Evolutionary conservation across 352 stramenopile genomes (phyloP).

Genomic region (Pythium pyrilobum): DNA sequence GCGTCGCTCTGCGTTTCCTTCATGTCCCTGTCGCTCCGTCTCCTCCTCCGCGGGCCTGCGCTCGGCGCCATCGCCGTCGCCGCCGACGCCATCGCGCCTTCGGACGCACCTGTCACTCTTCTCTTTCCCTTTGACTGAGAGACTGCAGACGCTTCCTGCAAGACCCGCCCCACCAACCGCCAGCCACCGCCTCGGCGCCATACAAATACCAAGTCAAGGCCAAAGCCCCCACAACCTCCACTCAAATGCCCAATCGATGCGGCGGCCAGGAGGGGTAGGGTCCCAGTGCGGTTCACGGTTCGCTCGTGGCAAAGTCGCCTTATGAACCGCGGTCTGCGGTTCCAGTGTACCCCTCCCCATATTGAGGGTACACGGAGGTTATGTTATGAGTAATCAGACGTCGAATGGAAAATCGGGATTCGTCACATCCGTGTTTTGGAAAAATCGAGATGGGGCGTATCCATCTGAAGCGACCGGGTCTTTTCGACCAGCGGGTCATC

Average conservation of each 20-base stretch:
- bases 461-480: too few relatives aligned
- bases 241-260: slow-evolving; percentile 6
- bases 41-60: too few relatives aligned
- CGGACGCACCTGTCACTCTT: slow-evolving; percentile 24
- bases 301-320: neutral
- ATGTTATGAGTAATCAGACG: too few relatives aligned
- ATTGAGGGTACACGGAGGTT: too few relatives aligned
- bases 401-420: too few relatives aligned
- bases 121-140: slow-evolving; percentile 30
- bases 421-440: too few relatives aligned
- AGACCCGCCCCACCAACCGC: slow-evolving; percentile 16
- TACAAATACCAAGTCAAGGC: slow-evolving; percentile 18
- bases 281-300: slow-evolving; percentile 11
- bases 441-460: too few relatives aligned
- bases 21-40: too few relatives aligned
- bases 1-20: too few relatives aligned
- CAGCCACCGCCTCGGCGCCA: slow-evolving; percentile 14
- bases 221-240: slow-evolving; percentile 15
- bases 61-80: too few relatives aligned
- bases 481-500: too few relatives aligned
- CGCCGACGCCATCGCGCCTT: slow-evolving; percentile 1
- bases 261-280: slow-evolving; percentile 5
- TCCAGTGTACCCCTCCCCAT: neutral
- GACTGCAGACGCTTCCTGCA: slow-evolving; percentile 16
- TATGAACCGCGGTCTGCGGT: slow-evolving; percentile 13